Evolutionary conservation across 164 flowering plant species (phyloP), one percentile per base, ranked within the genome.

Genomic region (Aristolochia fimbriata): DNA sequence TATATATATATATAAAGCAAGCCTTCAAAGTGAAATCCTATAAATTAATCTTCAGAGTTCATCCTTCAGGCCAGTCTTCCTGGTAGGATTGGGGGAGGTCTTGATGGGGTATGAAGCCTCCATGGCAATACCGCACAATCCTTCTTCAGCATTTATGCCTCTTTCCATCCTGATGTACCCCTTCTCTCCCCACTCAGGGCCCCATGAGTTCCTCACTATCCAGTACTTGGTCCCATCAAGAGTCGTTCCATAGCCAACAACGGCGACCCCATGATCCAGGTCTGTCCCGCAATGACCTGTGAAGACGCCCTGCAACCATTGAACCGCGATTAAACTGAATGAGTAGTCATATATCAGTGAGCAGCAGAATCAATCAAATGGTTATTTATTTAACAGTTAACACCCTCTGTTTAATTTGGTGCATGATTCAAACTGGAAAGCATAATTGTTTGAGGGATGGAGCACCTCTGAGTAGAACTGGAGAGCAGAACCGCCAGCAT

Each of bases 191-290:
- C 98, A 87, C 50, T 76, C 83, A 27, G 79, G 24, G 47, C 98
- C 98, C 98, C 98, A 92, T 3, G 98, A 92, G 77, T 92, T 92
- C 79, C 70, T 87, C 75, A 92, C 89, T 17, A 77, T 84, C 98
- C 96, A 88, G 64, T 88, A 92, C 58, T 87, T 84, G 25, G 86
- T 86, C 12, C 95, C 95, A 66, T 87, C 96, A 0, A 71, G 51
- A 1, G 89, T 76, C 47, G 78, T 68, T 27, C 98, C 96, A 53
- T 92, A 92, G 0, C 98, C 98, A 45, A 91, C 93, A 15, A 77
- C 59, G 11, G 86, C 86, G 57, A 88, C 96, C 7, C 95, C 96
- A 58, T 92, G 98, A 52, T 92, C 70, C 47, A 88, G 78, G 41
- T 82, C 81, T 46, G 79, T 80, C 0, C 88, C 88, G 30, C 98